A percentile compares a stretch with the other conserved stretches of the same genome.
phyloP scores from a whole-genome alignment of 192 early-diverging fungal genomes.

The Podila minutissima region DNA sequence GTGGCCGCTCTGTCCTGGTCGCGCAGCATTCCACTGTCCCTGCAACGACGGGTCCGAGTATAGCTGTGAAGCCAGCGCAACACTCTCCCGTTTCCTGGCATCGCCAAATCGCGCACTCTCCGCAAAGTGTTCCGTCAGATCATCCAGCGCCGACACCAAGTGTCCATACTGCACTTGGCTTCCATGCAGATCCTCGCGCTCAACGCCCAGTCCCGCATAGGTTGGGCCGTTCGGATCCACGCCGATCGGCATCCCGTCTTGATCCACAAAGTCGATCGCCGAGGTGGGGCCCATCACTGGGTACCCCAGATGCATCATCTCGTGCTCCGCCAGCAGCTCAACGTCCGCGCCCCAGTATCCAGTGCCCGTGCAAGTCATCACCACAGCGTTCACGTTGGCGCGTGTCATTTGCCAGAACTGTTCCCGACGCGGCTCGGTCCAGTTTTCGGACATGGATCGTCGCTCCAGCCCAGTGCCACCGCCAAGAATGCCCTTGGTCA shows the following conservation, averaged over 20 bases:
- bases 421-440: constrained; percentile 25
- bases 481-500: constrained; percentile 49
- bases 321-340: constrained; percentile 33
- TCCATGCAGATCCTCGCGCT: constrained; percentile 7
- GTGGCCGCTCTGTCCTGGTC: not conserved
- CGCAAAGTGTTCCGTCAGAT: constrained; percentile 46
- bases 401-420: constrained; percentile 50
- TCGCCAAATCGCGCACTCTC: constrained; percentile 41
- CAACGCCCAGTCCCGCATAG: not conserved
- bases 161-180: constrained; percentile 45
- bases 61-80: not conserved
- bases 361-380: constrained; percentile 27
- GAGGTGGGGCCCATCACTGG: not conserved
- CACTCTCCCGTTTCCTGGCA: constrained; percentile 34
- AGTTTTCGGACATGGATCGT: constrained; percentile 20
- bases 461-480: constrained; percentile 47
- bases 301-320: constrained; percentile 18
- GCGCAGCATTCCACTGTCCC: not conserved
- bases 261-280: constrained; percentile 35
- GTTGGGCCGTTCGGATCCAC: constrained; percentile 3
- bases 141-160: constrained; percentile 35
- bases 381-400: constrained; percentile 44
- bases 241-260: constrained; percentile 39
- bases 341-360: constrained; percentile 34
- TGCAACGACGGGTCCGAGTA: constrained; percentile 1